Evolutionary conservation across 495 filamentous ascomycete genomes (phyloP).

Genomic region (Penicillium riverlandense): DNA sequence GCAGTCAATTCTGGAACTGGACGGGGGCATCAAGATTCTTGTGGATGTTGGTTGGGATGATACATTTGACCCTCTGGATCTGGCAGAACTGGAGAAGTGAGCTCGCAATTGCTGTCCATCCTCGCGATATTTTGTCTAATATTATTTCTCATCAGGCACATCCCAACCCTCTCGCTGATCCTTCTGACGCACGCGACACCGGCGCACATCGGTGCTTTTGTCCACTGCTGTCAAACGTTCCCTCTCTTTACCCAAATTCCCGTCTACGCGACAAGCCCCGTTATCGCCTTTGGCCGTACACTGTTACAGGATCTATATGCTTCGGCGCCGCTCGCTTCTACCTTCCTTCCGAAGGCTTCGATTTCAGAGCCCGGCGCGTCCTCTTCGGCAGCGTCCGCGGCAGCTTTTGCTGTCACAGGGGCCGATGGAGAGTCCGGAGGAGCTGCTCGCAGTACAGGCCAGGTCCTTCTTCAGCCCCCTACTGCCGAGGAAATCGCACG

Average conservation of each 20-base stretch:
- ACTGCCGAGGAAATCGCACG: conserved; percentile 79
- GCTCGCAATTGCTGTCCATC: conserved; percentile 11
- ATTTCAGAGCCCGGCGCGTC: conserved; percentile 57
- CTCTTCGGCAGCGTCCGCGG: conserved; percentile 31
- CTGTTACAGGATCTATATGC: conserved; percentile 88
- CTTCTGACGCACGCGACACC: conserved; percentile 91
- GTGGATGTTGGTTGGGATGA: conserved; percentile 97
- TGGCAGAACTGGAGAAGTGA: conserved; percentile 85
- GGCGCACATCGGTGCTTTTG: conserved; percentile 85
- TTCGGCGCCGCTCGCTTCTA: conserved; percentile 79
- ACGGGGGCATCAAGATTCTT: conserved; percentile 91
- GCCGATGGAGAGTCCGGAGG: conserved; percentile 5
- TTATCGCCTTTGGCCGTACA: conserved; percentile 87
- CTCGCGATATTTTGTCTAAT: conserved; percentile 4
- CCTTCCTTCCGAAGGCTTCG: conserved; percentile 61
- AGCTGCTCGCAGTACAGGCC: conserved; percentile 21
- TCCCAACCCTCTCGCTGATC: conserved; percentile 85
- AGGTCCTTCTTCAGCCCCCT: conserved; percentile 72
- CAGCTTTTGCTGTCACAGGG: conserved; percentile 15
- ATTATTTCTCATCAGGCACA: conserved; percentile 51
- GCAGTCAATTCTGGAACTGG: conserved; percentile 91
- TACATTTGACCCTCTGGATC: conserved; percentile 69
- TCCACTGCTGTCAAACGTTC: conserved; percentile 94
- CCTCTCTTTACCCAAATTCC: conserved; percentile 88
- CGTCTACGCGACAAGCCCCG: conserved; percentile 90